Evolutionary conservation across 345 rosid species (phyloP).

Genomic region (Rubroshorea leprosula): DNA sequence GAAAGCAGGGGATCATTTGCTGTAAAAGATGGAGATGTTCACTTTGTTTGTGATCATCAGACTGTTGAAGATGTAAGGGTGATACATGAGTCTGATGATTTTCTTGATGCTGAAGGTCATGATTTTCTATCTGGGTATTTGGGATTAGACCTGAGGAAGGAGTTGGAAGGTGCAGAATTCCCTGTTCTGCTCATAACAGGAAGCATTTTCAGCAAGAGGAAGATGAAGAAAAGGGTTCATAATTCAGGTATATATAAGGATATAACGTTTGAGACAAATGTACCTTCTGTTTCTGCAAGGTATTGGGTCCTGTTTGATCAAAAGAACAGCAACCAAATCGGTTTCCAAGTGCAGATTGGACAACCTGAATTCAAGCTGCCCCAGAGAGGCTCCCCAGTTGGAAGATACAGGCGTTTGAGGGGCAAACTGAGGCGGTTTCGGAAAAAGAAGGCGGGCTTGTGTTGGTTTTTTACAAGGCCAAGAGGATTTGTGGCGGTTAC

Average conservation of each 20-base stretch:
- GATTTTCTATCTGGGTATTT: constrained; percentile 16
- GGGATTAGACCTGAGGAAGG: constrained; percentile 18
- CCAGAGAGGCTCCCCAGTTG: constrained; percentile 16
- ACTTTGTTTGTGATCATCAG: constrained; percentile 42
- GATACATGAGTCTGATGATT: constrained; percentile 18
- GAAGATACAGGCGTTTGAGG: constrained; percentile 24
- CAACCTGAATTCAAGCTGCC: constrained; percentile 21
- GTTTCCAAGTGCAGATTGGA: constrained; percentile 45
- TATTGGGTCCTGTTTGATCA: constrained; percentile 53
- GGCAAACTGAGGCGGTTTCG: constrained; percentile 24
- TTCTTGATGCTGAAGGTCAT: constrained; percentile 8
- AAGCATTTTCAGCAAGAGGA: constrained; percentile 27
- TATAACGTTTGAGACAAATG: constrained; percentile 9
- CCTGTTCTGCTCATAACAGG: constrained; percentile 51
- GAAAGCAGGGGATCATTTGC: constrained; percentile 69
- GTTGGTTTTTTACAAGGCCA: constrained; percentile 27
- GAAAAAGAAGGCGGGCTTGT: constrained; percentile 33
- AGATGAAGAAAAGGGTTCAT: constrained; percentile 19
- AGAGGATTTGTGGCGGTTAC: constrained; percentile 32
- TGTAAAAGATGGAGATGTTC: constrained; percentile 33
- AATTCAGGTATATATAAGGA: constrained; percentile 17
- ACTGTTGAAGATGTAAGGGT: constrained; percentile 42
- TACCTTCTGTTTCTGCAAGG: constrained; percentile 28
- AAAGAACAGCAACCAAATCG: constrained; percentile 37
- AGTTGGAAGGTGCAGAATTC: constrained; percentile 18